These are phyloP conservation scores for Pyrenula massariospora DNA, from an alignment of 495 filamentous ascomycete species.

Conservation along the genomic window DNA sequence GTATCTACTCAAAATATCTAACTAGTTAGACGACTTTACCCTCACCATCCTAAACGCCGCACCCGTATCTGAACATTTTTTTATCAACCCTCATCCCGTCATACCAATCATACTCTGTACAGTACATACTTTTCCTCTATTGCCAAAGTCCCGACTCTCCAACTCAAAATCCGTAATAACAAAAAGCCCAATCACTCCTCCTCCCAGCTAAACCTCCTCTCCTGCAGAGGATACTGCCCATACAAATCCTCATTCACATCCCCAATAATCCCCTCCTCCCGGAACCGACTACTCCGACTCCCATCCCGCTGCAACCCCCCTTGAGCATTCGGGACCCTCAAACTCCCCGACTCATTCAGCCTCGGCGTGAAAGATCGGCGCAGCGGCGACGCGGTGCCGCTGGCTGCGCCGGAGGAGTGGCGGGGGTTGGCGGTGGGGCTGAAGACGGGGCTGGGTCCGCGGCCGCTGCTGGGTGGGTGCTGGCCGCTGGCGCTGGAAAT, in stretches of 20 bases:
- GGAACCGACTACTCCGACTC: neutral
- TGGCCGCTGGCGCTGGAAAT: neutral
- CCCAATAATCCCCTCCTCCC: constrained; percentile 1
- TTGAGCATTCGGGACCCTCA: no score
- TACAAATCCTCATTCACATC: neutral
- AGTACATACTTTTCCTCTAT: no score
- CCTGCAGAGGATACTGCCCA: neutral
- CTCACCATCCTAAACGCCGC: no score
- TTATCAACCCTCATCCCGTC: no score
- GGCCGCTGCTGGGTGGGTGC: neutral
- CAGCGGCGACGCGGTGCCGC: neutral
- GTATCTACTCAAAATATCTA: no score
- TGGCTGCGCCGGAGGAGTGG: neutral
- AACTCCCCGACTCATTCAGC: neutral
- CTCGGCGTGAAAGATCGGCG: neutral
- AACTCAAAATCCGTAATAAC: no score
- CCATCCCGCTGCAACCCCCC: neutral
- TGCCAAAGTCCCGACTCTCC: no score
- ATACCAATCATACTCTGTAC: no score
- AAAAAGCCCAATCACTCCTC: neutral
- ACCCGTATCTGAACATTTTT: no score
- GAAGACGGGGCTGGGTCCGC: neutral
- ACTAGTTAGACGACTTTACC: no score
- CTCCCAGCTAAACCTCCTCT: neutral
- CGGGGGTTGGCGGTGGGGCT: neutral